Evolutionary conservation across 2,329 filamentous ascomycete genomes (phyloP), one percentile per base, ranked within the genome.

Genomic region (Helotiales sp.): DNA sequence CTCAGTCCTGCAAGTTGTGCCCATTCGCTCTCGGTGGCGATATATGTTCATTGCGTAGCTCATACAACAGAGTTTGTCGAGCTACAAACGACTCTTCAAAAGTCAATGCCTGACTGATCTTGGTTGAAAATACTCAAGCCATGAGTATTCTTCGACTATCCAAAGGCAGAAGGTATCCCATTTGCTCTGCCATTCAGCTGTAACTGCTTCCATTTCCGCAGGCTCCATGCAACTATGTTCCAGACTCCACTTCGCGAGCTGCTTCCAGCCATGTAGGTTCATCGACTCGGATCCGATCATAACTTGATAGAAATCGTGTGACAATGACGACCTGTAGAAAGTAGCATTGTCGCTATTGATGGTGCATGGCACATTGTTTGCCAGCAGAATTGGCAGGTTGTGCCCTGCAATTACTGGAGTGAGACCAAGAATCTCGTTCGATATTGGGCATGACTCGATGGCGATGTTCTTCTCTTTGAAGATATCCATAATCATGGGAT

Each of bases 261-360:
- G 87, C 68, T 87, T 87, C 85, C 88, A 89, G 42, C 88, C 88
- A 61, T 83, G 83, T 0, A 92, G 72, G 17, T 79, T 82, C 80
- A 91, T 89, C 57, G 83, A 79, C 12, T 79, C 76, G 44, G 84
- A 84, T 48, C 88, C 89, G 7, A 89, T 80, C 78, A 91, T 84
- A 58, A 87, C 80, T 68, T 92, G 89, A 69, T 91, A 91, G 68
- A 91, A 91, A 67, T 92, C 89, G 63, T 91, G 87, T 1, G 86
- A 87, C 42, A 91, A 78, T 1, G 85, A 85, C 13, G 88, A 90
- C 86, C 80, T 79, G 70, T 91, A 91, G 0, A 91, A 75, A 0
- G 87, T 88, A 6, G 87, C 88, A 62, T 92, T 91, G 66, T 92
- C 89, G 22, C 86, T 88, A 67, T 85, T 91, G 38, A 91, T 76